Evolutionary conservation across 352 stramenopile genomes (phyloP), one percentile per base, ranked within the genome.

Genomic region (Saprolegnia parasitica): DNA sequence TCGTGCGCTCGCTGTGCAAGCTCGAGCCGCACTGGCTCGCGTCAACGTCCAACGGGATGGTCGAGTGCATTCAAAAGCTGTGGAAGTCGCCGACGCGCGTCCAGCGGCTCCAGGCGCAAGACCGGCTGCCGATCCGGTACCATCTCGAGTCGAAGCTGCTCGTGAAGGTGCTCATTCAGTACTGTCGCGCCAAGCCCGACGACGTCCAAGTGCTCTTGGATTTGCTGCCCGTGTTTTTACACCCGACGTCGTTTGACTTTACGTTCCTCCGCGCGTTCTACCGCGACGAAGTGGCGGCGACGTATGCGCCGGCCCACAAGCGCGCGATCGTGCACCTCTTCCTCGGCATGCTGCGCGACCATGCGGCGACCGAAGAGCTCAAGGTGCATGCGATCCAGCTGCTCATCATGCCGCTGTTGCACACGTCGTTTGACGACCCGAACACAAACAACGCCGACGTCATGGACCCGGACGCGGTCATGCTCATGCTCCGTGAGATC

Each of bases 131-230:
- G 39, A 95, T 95, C 60, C 88, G 95, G 55, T 98, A 97, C 76
- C 92, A 98, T 49, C 79, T 89, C n/a, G 97, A 99, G 79, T 98
- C 94, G 1, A 96, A 96, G 56, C 67, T 97, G 62, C 75, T 99
- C 39, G 87, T 97, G 35, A 97, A 97, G 72, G 97, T 97, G 74
- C 79, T 99, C 47, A 90, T 99, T 21, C 84, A 83, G 37, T 99
- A 98, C 80, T 96, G 91, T 56, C 85, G 89, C 65, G 78, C 79
- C 3, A 95, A 97, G 73, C 87, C 88, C n/a, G 85, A 96, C 26
- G 95, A 99, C 71, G 89, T 98, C 2, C 94, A 98, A 76, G 83
- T 99, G 46, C 78, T 99, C 46, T 89, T 99, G 70, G 96, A 99
- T 47, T 87, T 99, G 77, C 80, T 98, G 8, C 85, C 84, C 0